Percentiles rank a stretch among this genome's conserved stretches.
Conservation (phyloP, 805 yeast genomes). For the Yarrowia sp. region DNA sequence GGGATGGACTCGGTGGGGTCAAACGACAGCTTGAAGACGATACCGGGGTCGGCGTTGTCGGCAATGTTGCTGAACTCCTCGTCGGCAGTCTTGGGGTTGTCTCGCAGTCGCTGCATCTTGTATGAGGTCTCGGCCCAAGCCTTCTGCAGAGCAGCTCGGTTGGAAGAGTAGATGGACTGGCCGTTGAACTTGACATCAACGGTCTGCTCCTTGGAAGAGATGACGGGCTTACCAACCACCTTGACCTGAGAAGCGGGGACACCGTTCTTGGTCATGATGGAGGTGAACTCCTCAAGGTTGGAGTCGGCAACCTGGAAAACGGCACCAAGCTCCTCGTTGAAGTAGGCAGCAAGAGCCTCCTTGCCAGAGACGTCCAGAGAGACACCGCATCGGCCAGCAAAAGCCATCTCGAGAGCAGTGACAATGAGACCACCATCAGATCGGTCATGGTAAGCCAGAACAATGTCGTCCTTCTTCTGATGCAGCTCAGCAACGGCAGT, state of each 20-base stretch:
- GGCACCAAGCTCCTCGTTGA: conserved; percentile 94
- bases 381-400: conserved; percentile 88
- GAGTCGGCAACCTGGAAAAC: conserved; percentile 79
- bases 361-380: conserved; percentile 47
- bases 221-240: conserved; percentile 62
- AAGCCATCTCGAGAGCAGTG: conserved; percentile 91
- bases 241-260: conserved; percentile 54
- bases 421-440: conserved; percentile 94
- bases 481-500: conserved; percentile 71
- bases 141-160: conserved; percentile 73
- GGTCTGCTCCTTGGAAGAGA: conserved; percentile 47
- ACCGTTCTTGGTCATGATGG: conserved; percentile 57
- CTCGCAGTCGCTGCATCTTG: conserved; percentile 86
- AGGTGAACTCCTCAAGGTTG: conserved; percentile 50
- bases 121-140: conserved; percentile 87
- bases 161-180: conserved; percentile 46
- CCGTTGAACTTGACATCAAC: conserved; percentile 52
- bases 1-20: conserved; percentile 45
- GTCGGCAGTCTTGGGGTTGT: conserved; percentile 85
- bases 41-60: conserved; percentile 89
- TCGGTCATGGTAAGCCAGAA: conserved; percentile 89
- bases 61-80: conserved; percentile 74
- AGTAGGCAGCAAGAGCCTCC: conserved; percentile 55
- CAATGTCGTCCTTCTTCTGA: conserved; percentile 50
- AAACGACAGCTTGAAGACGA: conserved; percentile 74